A percentile compares a stretch with the other conserved stretches of the same genome.
Evolutionary conservation across 441 rosid species (phyloP).

Genomic region (Croton laevigatus): DNA sequence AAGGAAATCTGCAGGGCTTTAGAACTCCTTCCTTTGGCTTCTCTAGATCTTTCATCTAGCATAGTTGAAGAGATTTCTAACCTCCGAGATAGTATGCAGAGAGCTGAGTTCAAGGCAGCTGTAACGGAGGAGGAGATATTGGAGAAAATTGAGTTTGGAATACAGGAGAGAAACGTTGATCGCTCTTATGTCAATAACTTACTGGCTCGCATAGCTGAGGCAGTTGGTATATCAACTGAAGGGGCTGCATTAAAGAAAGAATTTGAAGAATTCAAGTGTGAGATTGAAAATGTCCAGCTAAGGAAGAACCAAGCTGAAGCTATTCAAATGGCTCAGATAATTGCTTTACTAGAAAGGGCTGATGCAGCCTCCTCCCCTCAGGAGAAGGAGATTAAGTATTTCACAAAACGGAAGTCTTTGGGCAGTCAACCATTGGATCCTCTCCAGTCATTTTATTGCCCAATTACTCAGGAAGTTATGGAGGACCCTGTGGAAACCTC

Average conservation of each 20-base stretch:
- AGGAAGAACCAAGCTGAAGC: slow-evolving; percentile 66
- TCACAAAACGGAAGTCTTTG: slow-evolving; percentile 52
- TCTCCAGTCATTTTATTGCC: slow-evolving; percentile 62
- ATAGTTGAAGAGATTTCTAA: slow-evolving; percentile 39
- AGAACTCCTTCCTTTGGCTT: slow-evolving; percentile 51
- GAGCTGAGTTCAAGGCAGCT: slow-evolving; percentile 58
- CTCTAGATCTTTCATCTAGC: slow-evolving; percentile 45
- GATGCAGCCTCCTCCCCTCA: slow-evolving; percentile 56
- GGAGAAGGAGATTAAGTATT: slow-evolving; percentile 54
- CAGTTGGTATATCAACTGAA: slow-evolving; percentile 59
- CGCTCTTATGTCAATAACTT: slow-evolving; percentile 55
- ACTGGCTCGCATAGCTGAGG: slow-evolving; percentile 50
- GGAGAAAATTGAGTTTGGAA: slow-evolving; percentile 60
- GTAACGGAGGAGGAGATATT: slow-evolving; percentile 55
- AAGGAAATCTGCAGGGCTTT: slow-evolving; percentile 54
- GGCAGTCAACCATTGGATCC: slow-evolving; percentile 63
- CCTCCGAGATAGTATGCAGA: slow-evolving; percentile 45
- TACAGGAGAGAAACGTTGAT: slow-evolving; percentile 56
- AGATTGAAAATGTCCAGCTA: slow-evolving; percentile 52
- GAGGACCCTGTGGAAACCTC: slow-evolving; percentile 71
- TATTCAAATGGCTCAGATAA: slow-evolving; percentile 70
- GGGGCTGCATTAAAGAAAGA: slow-evolving; percentile 46
- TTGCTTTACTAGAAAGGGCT: slow-evolving; percentile 61
- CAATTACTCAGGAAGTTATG: slow-evolving; percentile 65
- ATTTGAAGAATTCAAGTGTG: slow-evolving; percentile 55